These are phyloP conservation scores for Noccaea caerulescens DNA, from an alignment of 345 rosid genomes.

Conservation along the genomic window DNA sequence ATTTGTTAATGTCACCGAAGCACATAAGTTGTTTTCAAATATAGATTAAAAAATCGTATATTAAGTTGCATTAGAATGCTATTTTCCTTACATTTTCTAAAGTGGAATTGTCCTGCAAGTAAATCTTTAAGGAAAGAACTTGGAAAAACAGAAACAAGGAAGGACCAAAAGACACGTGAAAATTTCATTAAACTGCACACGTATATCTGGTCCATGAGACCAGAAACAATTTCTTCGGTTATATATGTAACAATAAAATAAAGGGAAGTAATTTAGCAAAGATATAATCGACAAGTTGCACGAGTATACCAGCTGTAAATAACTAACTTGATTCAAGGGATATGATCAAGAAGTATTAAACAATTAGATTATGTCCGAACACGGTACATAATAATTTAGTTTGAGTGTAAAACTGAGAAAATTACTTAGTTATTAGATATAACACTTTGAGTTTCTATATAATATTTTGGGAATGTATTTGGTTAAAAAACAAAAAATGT, in stretches of 20 bases:
- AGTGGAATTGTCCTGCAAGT: neutral
- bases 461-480: too few relatives aligned
- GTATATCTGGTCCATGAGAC: neutral
- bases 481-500: too few relatives aligned
- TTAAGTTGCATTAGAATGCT: neutral
- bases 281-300: neutral
- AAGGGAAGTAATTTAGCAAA: neutral
- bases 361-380: too few relatives aligned
- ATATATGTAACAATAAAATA: neutral
- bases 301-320: neutral
- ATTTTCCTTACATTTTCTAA: neutral
- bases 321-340: too few relatives aligned
- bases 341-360: too few relatives aligned
- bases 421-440: too few relatives aligned
- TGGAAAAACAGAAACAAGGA: too few relatives aligned
- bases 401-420: too few relatives aligned
- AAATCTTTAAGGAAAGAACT: neutral
- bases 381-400: too few relatives aligned
- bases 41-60: neutral
- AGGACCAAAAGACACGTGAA: too few relatives aligned
- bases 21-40: slow-evolving; percentile 6
- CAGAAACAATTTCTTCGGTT: neutral
- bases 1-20: neutral
- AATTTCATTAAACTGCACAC: too few relatives aligned
- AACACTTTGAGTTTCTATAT: too few relatives aligned